These are phyloP conservation scores for Thelonectria olida DNA, from an alignment of 2,329 filamentous ascomycete genomes.

Conservation along the genomic window DNA sequence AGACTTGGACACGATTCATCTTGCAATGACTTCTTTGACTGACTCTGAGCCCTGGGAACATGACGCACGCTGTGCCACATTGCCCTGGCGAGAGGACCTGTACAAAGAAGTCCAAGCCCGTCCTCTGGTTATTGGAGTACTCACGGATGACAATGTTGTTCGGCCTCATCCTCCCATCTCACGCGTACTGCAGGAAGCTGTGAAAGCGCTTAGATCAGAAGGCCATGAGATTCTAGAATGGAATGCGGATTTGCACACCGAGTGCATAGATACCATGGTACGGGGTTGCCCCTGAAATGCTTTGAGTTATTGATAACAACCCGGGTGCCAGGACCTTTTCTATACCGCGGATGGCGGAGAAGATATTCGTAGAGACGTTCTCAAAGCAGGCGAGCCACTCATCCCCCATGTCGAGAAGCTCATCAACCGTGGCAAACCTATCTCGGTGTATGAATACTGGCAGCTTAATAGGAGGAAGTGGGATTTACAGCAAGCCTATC, in stretches of 20 bases:
- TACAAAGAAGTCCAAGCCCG: slow-evolving; percentile 52
- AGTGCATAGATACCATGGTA: slow-evolving; percentile 65
- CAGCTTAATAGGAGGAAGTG: slow-evolving; percentile 69
- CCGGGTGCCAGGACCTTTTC: slow-evolving; percentile 60
- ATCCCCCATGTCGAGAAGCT: slow-evolving; percentile 67
- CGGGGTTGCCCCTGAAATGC: fast-evolving
- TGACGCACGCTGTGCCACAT: slow-evolving; percentile 62
- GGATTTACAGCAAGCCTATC: slow-evolving; percentile 51
- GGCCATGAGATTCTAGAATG: slow-evolving; percentile 66
- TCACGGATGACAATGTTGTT: slow-evolving; percentile 63
- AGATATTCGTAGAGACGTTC: slow-evolving; percentile 65
- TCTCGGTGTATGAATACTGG: slow-evolving; percentile 74
- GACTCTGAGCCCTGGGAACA: slow-evolving; percentile 59
- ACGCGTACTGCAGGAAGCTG: slow-evolving; percentile 53
- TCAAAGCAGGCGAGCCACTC: slow-evolving; percentile 65
- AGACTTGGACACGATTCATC: slow-evolving; percentile 52
- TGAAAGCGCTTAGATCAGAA: slow-evolving; percentile 48
- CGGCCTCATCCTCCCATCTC: slow-evolving; percentile 62
- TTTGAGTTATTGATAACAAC: no score
- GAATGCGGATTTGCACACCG: slow-evolving; percentile 59
- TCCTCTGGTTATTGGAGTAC: slow-evolving; percentile 59
- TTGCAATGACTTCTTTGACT: slow-evolving; percentile 58
- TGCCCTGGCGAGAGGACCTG: slow-evolving; percentile 61
- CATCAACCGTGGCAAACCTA: slow-evolving; percentile 59
- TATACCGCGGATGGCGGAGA: slow-evolving; percentile 72